Base-by-base conservation (phyloP, 1,284 basidiomycete genomes). In the Ceratobasidium sp. region DNA sequence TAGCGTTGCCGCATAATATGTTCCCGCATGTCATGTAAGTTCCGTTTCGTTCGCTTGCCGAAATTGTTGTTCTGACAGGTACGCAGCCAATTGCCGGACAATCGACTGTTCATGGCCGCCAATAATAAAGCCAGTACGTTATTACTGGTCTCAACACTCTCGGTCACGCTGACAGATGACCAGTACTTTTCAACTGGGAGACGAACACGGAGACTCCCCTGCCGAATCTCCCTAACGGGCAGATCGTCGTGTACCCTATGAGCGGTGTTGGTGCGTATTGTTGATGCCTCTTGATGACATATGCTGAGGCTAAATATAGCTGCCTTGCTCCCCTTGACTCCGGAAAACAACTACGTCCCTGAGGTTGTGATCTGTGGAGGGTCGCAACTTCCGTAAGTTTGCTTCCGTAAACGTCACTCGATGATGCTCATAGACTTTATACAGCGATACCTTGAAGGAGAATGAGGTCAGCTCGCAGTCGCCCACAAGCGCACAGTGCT, bases 111-210 rank as follows among this genome's bases (percentile, higher is more conserved):
- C 68, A 65, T 78, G n/a, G 75, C 74, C 2, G 75, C 75, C 5
- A 70, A 70, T 40, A 55, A 49, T 73, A 69, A 35, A 56, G 74
- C 69, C n/a, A 47, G 53, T 55, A 22, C 17, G 53, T 55, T 4
- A 29, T 17, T 10, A 42, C 29, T 1, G 5, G 2, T 25, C 1
- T 2, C 4, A 3, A 8, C 32, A 12, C 38, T 10, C 13, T 25
- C 54, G 73, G 25, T 71, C 74, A 38, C 13, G 38, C 31, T 40
- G 15, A 20, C 72, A 57, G 25, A 57, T 73, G 10, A 72, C 74
- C 90, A 3, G 92, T 90, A 82, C 86, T 93, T 70, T 94, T 93
- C 75, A 83, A 93, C 76, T 90, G 89, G 88, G 76, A 82, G 73
- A 78, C 78, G 3, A 87, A 93, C 74, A 83, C 78, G 0, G 92